phyloP scores from a whole-genome alignment of 1,284 basidiomycete genomes.

The Kalmanozyma brasiliensis region DNA sequence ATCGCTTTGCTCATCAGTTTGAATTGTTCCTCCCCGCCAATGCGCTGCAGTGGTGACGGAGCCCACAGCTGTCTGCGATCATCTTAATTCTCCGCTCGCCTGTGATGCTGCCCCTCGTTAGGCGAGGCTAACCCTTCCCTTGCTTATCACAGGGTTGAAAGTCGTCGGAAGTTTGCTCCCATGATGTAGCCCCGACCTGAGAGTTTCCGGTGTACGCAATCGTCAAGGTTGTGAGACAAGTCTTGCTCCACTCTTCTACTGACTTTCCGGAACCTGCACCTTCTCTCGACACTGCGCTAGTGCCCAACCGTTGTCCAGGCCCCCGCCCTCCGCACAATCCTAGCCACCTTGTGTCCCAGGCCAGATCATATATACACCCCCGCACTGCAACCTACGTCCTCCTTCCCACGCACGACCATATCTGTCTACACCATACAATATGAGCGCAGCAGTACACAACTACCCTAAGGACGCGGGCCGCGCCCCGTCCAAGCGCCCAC shows the following conservation, averaged over 20 bases:
- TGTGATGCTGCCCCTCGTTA: no score
- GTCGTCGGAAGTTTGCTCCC: no score
- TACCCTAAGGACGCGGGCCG: constrained; percentile 43
- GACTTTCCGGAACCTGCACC: not conserved
- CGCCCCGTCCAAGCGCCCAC: constrained; percentile 30
- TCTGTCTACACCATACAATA: constrained; percentile 11
- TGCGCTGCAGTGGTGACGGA: no score
- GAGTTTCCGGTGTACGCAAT: no score
- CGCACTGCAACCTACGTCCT: not conserved
- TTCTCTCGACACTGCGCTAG: not conserved
- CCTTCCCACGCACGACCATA: constrained; percentile 1
- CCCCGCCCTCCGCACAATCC: not conserved
- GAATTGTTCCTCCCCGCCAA: no score
- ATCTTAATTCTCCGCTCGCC: no score
- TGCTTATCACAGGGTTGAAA: no score
- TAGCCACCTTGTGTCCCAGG: not conserved
- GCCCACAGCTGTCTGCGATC: no score
- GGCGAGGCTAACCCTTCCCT: no score
- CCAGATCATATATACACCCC: constrained; percentile 31
- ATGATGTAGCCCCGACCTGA: no score
- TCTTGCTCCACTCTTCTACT: no score
- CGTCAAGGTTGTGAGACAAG: no score
- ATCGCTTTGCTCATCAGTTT: not conserved
- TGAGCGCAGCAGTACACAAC: constrained; percentile 24
- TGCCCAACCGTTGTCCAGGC: not conserved